Evolutionary conservation across 805 yeast genomes (phyloP), one percentile per base, ranked within the genome.

Genomic region (Henningerozyma blattae): DNA sequence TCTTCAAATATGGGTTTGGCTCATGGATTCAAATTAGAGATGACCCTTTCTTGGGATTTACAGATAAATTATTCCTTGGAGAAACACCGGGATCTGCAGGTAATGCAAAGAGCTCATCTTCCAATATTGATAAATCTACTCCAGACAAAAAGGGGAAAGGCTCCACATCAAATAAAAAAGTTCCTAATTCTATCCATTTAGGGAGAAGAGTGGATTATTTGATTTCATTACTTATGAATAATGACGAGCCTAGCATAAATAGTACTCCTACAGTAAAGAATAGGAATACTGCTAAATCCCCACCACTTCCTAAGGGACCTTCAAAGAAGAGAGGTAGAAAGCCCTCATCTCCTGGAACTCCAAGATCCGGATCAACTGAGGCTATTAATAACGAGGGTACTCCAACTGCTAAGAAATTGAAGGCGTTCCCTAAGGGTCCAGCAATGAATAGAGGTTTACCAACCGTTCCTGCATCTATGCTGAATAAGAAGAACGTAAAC

Each of bases 21-120:
- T 77, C 95, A 1, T 91, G 98, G 98, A 54, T 70, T 3, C 87
- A 82, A 50, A 87, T 91, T 30, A 68, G 98, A 51, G 99, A 91
- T 59, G 98, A 91, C 59, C 97, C 98, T 2, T 69, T 84, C 34
- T 66, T 91, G 38, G 87, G 86, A 9, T 64, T 91, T 40, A 81
- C 84, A 40, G 84, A 85, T 45, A 91, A 85, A 62, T 61, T 91
- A 44, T 91, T 75, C 48, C 65, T 91, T 46, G 72, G 66, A 36
- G 77, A 72, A 37, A 44, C 39, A 32, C 38, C 40, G 38, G 47
- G 30, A 26, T 34, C 24, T 19, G 34, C 20, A 22, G 41, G 27
- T 18, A 33, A 35, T 27, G 38, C 9, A 9, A 25, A 33, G 27
- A 28, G 38, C 10, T 20, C 39, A 8, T 10, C 28, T 7, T 17